These are phyloP conservation scores for Pseudopyrenochaeta lycopersici DNA, from an alignment of 2,329 filamentous ascomycete genomes.

Conservation along the genomic window DNA sequence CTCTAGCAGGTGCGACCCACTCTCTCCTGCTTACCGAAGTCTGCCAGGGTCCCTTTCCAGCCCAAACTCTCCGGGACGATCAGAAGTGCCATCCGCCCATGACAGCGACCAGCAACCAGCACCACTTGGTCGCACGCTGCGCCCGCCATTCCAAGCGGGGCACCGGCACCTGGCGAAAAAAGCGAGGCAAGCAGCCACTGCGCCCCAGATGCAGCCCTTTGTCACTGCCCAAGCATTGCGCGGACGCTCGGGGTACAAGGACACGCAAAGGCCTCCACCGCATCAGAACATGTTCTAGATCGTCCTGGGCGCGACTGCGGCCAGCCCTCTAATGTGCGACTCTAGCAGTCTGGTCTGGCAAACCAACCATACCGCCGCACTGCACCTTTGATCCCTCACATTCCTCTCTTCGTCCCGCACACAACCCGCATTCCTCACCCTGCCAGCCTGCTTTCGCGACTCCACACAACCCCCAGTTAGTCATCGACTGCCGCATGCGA, in stretches of 20 bases:
- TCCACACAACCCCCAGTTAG: constrained; percentile 16
- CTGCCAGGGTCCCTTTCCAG: constrained; percentile 7
- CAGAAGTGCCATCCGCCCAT: background rate
- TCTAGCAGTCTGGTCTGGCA: constrained; percentile 23
- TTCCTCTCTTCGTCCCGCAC: constrained; percentile 31
- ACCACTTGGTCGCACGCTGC: background rate
- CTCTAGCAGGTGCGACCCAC: constrained; percentile 26
- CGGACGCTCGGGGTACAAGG: constrained; percentile 14
- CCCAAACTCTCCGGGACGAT: constrained; percentile 3
- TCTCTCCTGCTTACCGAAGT: constrained; percentile 9
- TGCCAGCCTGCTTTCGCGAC: constrained; percentile 23
- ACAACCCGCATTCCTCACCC: constrained; percentile 33
- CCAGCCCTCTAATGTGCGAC: constrained; percentile 37
- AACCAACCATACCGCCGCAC: constrained; percentile 38
- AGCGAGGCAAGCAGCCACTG: background rate
- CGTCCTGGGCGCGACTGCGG: constrained; percentile 31
- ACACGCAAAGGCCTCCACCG: constrained; percentile 35
- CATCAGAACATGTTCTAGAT: constrained; percentile 45
- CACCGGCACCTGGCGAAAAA: background rate
- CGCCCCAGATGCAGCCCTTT: constrained; percentile 17
- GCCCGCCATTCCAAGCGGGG: background rate
- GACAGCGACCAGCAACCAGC: background rate
- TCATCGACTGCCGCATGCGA: constrained; percentile 30
- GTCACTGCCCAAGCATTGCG: constrained; percentile 8
- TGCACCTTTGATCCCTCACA: constrained; percentile 34